Evolutionary conservation across 441 rosid genomes (phyloP).

Genomic region (Euphorbia celastroides): DNA sequence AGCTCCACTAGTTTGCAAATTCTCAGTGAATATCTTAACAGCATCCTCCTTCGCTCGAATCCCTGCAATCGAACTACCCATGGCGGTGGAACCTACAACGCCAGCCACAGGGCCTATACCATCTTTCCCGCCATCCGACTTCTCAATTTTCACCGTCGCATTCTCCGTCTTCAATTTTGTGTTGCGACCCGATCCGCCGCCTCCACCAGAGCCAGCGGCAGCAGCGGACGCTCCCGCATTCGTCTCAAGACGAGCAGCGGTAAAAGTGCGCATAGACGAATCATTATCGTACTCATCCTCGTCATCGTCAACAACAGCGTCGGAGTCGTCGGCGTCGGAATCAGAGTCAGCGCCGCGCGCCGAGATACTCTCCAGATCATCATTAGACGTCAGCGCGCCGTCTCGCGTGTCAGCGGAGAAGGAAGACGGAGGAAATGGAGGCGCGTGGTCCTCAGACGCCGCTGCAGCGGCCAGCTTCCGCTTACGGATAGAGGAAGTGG

Average conservation of each 20-base stretch:
- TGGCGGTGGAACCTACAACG: conserved; percentile 31
- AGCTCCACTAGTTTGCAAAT: conserved; percentile 95
- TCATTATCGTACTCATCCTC: conserved; percentile 87
- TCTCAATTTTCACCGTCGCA: conserved; percentile 67
- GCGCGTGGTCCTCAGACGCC: conserved; percentile 68
- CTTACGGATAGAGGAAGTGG: conserved; percentile 86
- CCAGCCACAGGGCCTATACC: conserved; percentile 38
- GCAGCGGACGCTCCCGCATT: conserved; percentile 24
- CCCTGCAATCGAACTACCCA: conserved; percentile 44
- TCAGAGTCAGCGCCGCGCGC: conserved; percentile 80
- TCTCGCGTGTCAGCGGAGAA: conserved; percentile 93
- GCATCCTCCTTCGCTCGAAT: conserved; percentile 66
- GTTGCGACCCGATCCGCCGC: conserved; percentile 45
- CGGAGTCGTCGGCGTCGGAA: conserved; percentile 83
- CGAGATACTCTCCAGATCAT: conserved; percentile 97
- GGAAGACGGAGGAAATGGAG: conserved; percentile 82
- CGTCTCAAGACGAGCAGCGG: conserved; percentile 74
- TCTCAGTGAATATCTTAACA: conserved; percentile 79
- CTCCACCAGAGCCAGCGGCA: conserved; percentile 28
- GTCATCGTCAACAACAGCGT: conserved; percentile 78
- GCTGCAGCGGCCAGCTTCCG: conserved; percentile 83
- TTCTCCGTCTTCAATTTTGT: conserved; percentile 74
- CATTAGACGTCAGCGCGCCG: conserved; percentile 83
- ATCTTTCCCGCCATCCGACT: conserved; percentile 57
- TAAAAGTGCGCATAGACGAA: conserved; percentile 85